Evolutionary conservation across 2,329 filamentous ascomycete species (phyloP), one percentile per base, ranked within the genome.

Genomic region (Trichoderma afroharzianum): DNA sequence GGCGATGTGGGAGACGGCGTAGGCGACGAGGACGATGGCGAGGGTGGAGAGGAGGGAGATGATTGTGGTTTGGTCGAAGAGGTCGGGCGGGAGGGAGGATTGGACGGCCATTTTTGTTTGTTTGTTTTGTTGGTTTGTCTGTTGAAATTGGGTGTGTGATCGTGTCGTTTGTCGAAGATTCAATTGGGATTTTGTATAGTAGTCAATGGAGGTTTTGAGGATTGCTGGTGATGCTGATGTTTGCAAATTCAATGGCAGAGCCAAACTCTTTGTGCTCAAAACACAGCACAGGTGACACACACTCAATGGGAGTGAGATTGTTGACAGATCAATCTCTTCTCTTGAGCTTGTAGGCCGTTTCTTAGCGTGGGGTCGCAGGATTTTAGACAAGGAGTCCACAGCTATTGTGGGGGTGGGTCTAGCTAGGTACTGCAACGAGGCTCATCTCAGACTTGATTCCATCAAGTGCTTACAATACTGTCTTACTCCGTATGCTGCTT

Each of bases 1-100:
- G 26, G 83, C 81, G 63, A 74, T 76, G 33, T 82, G 82, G 11
- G 88, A 90, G 26, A 84, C 76, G 28, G 74, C 75, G 78, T 88
- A 88, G 68, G 88, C 87, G 70, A 82, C 78, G 68, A 80, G 77
- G 72, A 83, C 81, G 74, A 91, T 86, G 74, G 83, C 83, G 71
- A 90, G 76, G 7, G 87, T 88, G 18, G 85, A 85, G 61, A 83
- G 81, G 59, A 91, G 86, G 50, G 88, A 91, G 74, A 87, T 77
- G 73, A 91, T 82, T 18, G 89, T 91, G 2, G 86, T 89, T 68
- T 81, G 80, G 78, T 91, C 89, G 78, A 90, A 88, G 36, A 90
- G 79, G 74, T 89, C 86, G 4, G 85, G 83, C 2, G 87, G 86
- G 7, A 87, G 83, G 33, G 78, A 76, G 2, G 77, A 79, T 61